Conservation (phyloP, 2,329 filamentous ascomycete species). For the Talaromyces sp. region DNA sequence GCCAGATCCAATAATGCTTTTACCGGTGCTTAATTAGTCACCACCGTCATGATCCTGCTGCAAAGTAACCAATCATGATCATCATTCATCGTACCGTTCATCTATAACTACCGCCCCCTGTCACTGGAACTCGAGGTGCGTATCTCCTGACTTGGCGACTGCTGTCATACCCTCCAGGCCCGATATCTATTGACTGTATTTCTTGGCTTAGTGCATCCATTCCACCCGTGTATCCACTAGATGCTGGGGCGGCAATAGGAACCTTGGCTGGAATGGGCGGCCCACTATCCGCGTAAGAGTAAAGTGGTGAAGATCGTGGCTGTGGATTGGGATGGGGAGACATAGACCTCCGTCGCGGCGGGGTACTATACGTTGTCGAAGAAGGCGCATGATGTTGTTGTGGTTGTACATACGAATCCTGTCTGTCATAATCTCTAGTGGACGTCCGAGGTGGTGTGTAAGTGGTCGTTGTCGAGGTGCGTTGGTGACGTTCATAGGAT, state of each 20-base stretch:
- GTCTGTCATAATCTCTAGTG: constrained; percentile 24
- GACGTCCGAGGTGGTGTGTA: constrained; percentile 26
- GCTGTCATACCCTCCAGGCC: constrained; percentile 33
- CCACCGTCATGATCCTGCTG: not conserved
- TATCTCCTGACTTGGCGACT: constrained; percentile 33
- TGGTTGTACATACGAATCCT: constrained; percentile 22
- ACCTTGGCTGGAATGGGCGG: constrained; percentile 45
- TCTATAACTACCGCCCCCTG: constrained; percentile 13
- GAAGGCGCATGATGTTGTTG: constrained; percentile 21
- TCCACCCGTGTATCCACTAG: constrained; percentile 30
- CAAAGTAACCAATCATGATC: not conserved
- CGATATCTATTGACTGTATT: constrained; percentile 52
- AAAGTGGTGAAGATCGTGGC: constrained; percentile 28
- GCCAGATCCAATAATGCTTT: not conserved
- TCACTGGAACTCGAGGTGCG: constrained; percentile 26
- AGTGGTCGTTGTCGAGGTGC: constrained; percentile 4
- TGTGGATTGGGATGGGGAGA: constrained; percentile 20
- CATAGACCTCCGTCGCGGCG: constrained; percentile 16
- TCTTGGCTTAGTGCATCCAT: constrained; percentile 57
- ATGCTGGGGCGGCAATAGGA: constrained; percentile 32
- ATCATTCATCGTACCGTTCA: not conserved
- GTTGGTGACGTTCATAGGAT: constrained; percentile 11
- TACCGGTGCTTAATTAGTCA: not conserved
- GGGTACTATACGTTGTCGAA: constrained; percentile 17
- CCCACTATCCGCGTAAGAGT: constrained; percentile 29